Evolutionary conservation across 2,329 filamentous ascomycete genomes (phyloP), one percentile per base, ranked within the genome.

Genomic region (Epichloe amarillans): DNA sequence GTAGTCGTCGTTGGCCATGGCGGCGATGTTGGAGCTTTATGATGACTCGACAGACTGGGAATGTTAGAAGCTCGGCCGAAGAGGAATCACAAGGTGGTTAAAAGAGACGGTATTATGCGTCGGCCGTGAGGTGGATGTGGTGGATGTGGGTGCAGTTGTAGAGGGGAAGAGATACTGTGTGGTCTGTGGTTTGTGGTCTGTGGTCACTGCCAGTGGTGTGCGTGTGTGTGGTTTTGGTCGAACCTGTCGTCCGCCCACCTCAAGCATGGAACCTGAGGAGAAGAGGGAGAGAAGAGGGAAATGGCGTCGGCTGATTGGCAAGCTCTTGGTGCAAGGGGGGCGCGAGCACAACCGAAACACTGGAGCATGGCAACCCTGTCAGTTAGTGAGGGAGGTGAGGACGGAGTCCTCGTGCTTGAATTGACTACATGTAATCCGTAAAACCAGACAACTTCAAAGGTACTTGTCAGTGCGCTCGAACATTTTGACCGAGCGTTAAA

Each of bases 1-100:
- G 77, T 98, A 98, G 79, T 98, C 93, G 81, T 98, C 93, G 84
- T 97, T 98, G 67, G 91, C 93, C 93, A 97, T 98, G 72, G 63
- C 77, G 75, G 70, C 65, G 64, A 60, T 59, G 52, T 52, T 23
- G 37, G 21, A 37, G 21, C 1, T 12, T 14, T 11, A 40, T 7
- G 19, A 46, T 37, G 26, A 33, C 15, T 49, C 23, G 42, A 21
- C 21, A 33, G 8, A 10, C 11, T 5, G 42, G 35, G 30, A 6
- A 19, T 47, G 21, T 4, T 3, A 30, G 15, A 35, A 17, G 38
- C 12, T 33, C 30, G 33, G 30, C 35, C 15, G 26, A 41, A 43
- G 14, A 30, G 19, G 33, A 37, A 26, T 41, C 14, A 14, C 19
- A 30, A 36, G 44, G 19, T 23, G 42, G 37, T 38, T 39, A 15